A percentile compares a stretch with the other conserved stretches of the same genome.
Evolutionary conservation across 2,329 filamentous ascomycete species (phyloP).

Genomic region (Colletotrichum australisinense): DNA sequence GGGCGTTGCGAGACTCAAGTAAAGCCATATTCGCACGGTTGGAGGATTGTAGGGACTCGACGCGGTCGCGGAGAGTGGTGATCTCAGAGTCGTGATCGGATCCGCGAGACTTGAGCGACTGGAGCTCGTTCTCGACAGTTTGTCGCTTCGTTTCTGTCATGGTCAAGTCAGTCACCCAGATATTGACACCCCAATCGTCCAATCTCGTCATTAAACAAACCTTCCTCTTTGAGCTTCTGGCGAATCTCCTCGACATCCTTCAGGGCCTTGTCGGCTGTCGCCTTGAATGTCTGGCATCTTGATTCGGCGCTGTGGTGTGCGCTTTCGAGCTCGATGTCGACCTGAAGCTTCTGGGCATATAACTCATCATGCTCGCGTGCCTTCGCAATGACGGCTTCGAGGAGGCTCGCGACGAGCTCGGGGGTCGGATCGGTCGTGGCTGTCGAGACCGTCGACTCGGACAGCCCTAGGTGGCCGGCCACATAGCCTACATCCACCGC

Average conservation of each 20-base stretch:
- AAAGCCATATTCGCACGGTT: conserved; percentile 92
- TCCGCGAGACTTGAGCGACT: conserved; percentile 79
- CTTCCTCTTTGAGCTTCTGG: conserved; percentile 84
- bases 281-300: conserved; percentile 84
- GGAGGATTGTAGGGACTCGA: conserved; percentile 87
- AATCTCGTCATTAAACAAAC: conserved; percentile 59
- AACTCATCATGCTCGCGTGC: conserved; percentile 85
- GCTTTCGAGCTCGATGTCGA: conserved; percentile 94
- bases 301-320: conserved; percentile 86
- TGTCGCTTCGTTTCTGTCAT: conserved; percentile 78
- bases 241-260: conserved; percentile 86
- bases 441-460: conserved; percentile 71
- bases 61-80: conserved; percentile 82
- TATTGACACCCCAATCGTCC: not conserved
- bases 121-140: conserved; percentile 83
- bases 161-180: not conserved
- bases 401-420: conserved; percentile 80
- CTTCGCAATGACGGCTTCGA: conserved; percentile 80
- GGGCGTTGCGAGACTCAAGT: conserved; percentile 88
- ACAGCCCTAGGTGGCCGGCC: conserved; percentile 76
- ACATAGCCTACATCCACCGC: conserved; percentile 78
- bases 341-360: conserved; percentile 86
- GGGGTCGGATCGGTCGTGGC: conserved; percentile 76
- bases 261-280: conserved; percentile 83
- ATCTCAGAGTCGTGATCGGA: conserved; percentile 81